phyloP scores from a whole-genome alignment of 768 basidiomycete genomes.

The Nevesoporus exiguus region DNA sequence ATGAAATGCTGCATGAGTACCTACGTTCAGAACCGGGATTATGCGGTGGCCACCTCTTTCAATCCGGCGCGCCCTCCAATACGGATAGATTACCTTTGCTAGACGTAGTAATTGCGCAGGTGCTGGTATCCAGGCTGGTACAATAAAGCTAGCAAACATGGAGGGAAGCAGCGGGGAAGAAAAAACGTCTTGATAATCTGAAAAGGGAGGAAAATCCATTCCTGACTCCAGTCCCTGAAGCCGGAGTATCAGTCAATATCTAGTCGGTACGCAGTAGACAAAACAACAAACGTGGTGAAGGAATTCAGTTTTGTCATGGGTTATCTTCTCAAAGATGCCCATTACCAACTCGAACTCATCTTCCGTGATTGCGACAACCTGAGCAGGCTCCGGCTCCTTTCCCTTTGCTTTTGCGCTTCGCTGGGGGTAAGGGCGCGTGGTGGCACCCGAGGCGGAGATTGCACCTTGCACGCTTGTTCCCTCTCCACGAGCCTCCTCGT shows the following conservation, averaged over 20 bases:
- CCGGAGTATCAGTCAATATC: neutral
- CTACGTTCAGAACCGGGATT: constrained; percentile 83
- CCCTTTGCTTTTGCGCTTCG: constrained; percentile 78
- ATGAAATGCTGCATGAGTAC: constrained; percentile 22
- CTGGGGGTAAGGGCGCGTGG: constrained; percentile 52
- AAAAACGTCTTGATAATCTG: constrained; percentile 70
- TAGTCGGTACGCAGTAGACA: neutral
- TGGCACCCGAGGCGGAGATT: constrained; percentile 46
- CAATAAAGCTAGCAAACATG: constrained; percentile 63
- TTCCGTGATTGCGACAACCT: constrained; percentile 70
- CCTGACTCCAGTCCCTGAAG: constrained; percentile 61
- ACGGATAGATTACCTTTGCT: constrained; percentile 74
- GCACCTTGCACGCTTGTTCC: constrained; percentile 79
- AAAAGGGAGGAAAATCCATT: constrained; percentile 67
- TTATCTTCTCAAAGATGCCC: constrained; percentile 89
- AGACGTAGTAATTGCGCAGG: constrained; percentile 61
- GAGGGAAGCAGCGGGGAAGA: constrained; percentile 54
- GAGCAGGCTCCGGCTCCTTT: constrained; percentile 71
- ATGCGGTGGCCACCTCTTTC: constrained; percentile 81
- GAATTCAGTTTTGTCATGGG: constrained; percentile 86
- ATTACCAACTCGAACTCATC: constrained; percentile 95
- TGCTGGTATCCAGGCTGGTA: constrained; percentile 67
- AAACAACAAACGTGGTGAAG: constrained; percentile 74
- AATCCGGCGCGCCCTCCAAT: constrained; percentile 85
- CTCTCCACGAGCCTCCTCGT: constrained; percentile 80